Base-by-base conservation (phyloP, 257 asterid genomes). In the Forsythia viridissima region DNA sequence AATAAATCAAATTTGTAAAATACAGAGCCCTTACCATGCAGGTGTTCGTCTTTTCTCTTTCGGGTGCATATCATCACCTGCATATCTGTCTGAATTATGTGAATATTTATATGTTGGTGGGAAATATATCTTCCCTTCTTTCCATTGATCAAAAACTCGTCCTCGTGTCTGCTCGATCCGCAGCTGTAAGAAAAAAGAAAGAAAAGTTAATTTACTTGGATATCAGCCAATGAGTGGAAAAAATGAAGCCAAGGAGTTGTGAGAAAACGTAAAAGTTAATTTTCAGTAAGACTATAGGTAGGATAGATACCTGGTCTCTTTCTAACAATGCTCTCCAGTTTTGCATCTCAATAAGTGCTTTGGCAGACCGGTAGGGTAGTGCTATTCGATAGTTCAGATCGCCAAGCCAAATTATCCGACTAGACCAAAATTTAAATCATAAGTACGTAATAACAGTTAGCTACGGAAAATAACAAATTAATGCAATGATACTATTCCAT, bases 61-160 rank as follows among this genome's bases (percentile, higher is more conserved):
- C 5, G 97, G 99, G 81, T 93, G 96, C 95, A 91, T 89, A 75
- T 93, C 94, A 51, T 92, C 97, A 37, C 98, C 99, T 0, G 98
- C 90, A 80, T 96, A 96, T 88, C 98, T 86, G 84, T 96, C 99
- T 55, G 99, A 96, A 82, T 96, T 93, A 71, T 89, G 92, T 10
- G 98, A 96, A 76, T 96, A 96, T 79, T 96, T 96, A 80, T 96
- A 96, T 2, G 99, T 96, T 21, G 99, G 99, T 43, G 99, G 99
- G 82, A 95, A 95, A 80, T 95, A 95, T 81, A 95, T 93, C 84
- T 91, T 93, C 82, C 99, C 99, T 87, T 96, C 99, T 82, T 66
- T 96, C 99, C 99, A 96, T 43, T 96, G 97, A 13, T 89, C 97
- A 83, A 96, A 96, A 67, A 96, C 99, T 30, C 97, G 93, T 4